A percentile compares a stretch with the other conserved stretches of the same genome.
These are phyloP conservation scores for Aspergillus niger DNA, from an alignment of 2,329 filamentous ascomycete species.

Conservation along the genomic window DNA sequence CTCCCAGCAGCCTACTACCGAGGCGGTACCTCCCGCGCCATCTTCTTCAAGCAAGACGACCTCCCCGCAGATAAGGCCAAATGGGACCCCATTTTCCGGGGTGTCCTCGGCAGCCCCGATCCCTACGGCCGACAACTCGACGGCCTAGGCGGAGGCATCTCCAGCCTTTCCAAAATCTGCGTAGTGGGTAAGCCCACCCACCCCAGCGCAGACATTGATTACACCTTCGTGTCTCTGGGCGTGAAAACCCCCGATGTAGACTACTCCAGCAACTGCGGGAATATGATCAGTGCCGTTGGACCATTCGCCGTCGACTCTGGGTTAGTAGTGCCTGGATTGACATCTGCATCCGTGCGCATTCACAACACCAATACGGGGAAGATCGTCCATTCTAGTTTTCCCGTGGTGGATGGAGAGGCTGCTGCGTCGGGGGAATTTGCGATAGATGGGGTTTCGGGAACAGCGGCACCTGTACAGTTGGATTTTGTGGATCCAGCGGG, in stretches of 20 bases:
- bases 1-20: constrained; percentile 63
- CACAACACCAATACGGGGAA: constrained; percentile 73
- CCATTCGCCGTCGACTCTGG: constrained; percentile 61
- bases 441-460: constrained; percentile 66
- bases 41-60: constrained; percentile 59
- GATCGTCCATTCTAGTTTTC: constrained; percentile 61
- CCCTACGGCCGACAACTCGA: constrained; percentile 68
- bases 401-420: constrained; percentile 52
- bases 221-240: constrained; percentile 71
- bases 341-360: constrained; percentile 53
- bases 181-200: constrained; percentile 58
- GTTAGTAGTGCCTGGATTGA: neutral
- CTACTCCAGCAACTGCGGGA: constrained; percentile 71
- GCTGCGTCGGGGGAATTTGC: constrained; percentile 56
- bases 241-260: constrained; percentile 64
- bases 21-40: constrained; percentile 70
- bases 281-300: constrained; percentile 69
- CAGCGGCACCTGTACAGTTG: constrained; percentile 58
- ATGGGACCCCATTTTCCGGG: constrained; percentile 60
- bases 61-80: constrained; percentile 49
- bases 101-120: constrained; percentile 67
- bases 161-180: constrained; percentile 70
- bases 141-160: constrained; percentile 69
- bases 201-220: constrained; percentile 62
- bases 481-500: constrained; percentile 65